A percentile compares a stretch with the other conserved stretches of the same genome.
Conservation (phyloP, 306 rosid genomes). For the Citrullus mucosospermus region DNA sequence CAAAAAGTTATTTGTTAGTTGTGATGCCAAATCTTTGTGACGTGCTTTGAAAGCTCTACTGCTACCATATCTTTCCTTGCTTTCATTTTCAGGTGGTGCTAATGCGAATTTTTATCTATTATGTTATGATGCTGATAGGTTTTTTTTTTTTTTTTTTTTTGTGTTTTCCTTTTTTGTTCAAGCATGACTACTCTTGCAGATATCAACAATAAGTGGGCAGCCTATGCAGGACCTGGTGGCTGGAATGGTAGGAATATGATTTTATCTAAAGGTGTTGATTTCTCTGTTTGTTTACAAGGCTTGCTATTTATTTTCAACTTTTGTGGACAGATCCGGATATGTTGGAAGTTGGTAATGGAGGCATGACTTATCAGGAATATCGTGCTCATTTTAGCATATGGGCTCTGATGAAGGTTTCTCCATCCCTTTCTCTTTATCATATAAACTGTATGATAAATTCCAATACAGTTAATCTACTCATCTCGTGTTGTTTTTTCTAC, state of each 20-base stretch:
- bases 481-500: neutral
- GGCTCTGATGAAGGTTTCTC: conserved; percentile 83
- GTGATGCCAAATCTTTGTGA: neutral
- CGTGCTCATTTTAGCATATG: conserved; percentile 96
- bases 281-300: conserved; percentile 9
- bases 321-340: conserved; percentile 77
- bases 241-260: conserved; percentile 67
- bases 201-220: conserved; percentile 89
- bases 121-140: neutral
- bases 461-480: neutral
- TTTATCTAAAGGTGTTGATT: conserved; percentile 12
- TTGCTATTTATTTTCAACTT: neutral
- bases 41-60: neutral
- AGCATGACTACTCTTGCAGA: conserved; percentile 93
- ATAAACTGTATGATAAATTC: neutral
- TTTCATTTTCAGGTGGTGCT: neutral
- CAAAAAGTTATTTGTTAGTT: neutral
- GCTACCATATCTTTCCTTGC: neutral
- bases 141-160: neutral
- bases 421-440: conserved; percentile 5
- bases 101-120: neutral
- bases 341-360: conserved; percentile 99
- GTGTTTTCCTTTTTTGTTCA: conserved; percentile 24
- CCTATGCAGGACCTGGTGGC: conserved; percentile 98
- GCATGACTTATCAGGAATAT: conserved; percentile 82